Percentiles rank a stretch among this genome's conserved stretches.
Evolutionary conservation across 345 rosid species (phyloP).

Genomic region (Citrus medica): DNA sequence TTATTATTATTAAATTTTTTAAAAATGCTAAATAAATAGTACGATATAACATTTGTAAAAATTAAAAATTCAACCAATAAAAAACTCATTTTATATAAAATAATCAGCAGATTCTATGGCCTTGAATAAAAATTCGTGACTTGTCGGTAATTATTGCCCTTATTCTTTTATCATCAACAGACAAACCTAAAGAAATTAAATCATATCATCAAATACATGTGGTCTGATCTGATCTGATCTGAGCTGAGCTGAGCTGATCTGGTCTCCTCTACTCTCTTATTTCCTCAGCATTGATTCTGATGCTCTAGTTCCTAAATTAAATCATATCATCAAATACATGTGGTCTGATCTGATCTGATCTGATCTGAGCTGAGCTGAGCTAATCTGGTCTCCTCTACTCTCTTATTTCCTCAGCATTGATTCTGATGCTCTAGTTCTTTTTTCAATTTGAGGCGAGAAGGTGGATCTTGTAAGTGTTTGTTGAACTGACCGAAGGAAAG

Average conservation of each 20-base stretch:
- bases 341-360: slow-evolving; percentile 16
- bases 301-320: slow-evolving; percentile 5
- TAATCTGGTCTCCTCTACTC: background rate
- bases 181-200: background rate
- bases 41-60: background rate
- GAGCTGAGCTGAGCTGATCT: background rate
- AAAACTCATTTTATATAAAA: slow-evolving; percentile 1
- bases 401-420: background rate
- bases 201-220: background rate
- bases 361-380: slow-evolving; percentile 10
- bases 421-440: slow-evolving; percentile 6
- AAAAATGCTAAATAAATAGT: background rate
- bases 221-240: slow-evolving; percentile 23
- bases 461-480: slow-evolving; percentile 18
- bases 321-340: background rate
- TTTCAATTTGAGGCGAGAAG: slow-evolving; percentile 5
- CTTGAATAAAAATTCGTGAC: background rate
- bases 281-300: background rate
- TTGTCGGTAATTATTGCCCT: background rate
- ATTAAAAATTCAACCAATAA: background rate
- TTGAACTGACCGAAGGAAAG: slow-evolving; percentile 11
- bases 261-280: background rate
- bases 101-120: slow-evolving; percentile 27
- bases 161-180: background rate
- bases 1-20: background rate